Percentiles rank a stretch among this genome's conserved stretches.
These are phyloP conservation scores for Lactifluus hygrophoroides DNA, from an alignment of 768 basidiomycete genomes.

Conservation along the genomic window DNA sequence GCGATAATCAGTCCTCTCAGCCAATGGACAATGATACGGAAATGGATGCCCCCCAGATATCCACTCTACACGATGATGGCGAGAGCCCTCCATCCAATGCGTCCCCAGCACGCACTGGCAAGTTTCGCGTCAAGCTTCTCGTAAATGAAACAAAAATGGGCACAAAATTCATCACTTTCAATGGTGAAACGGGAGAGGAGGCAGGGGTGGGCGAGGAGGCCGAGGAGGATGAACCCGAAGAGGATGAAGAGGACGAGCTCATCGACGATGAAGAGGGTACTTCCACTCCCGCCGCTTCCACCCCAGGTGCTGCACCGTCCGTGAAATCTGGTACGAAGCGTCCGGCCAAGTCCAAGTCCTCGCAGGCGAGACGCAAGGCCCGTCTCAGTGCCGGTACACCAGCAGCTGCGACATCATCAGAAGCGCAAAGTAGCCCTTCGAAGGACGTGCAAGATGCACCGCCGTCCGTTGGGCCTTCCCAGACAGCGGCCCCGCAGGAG, in stretches of 20 bases:
- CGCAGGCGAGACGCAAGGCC: slow-evolving; percentile 19
- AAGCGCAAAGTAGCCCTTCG: neutral
- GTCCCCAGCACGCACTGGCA: slow-evolving; percentile 27
- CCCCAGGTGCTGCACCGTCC: slow-evolving; percentile 24
- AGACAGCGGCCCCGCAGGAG: slow-evolving; percentile 8
- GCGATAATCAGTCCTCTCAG: slow-evolving; percentile 5
- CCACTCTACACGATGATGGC: slow-evolving; percentile 64
- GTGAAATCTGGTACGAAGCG: slow-evolving; percentile 30
- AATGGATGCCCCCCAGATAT: slow-evolving; percentile 80
- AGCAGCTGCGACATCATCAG: neutral
- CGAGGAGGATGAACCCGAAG: slow-evolving; percentile 51
- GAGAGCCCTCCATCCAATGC: slow-evolving; percentile 50
- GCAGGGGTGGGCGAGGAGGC: slow-evolving; percentile 20
- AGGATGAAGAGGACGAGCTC: slow-evolving; percentile 68
- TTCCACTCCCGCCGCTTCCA: slow-evolving; percentile 20
- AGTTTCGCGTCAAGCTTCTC: slow-evolving; percentile 43
- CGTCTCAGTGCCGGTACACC: neutral
- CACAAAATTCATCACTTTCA: slow-evolving; percentile 30
- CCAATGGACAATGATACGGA: slow-evolving; percentile 36
- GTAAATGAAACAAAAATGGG: slow-evolving; percentile 37
- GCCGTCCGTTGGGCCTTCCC: neutral
- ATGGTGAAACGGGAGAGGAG: slow-evolving; percentile 20
- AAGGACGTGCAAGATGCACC: slow-evolving; percentile 4
- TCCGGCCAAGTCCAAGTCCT: slow-evolving; percentile 6
- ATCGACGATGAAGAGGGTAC: slow-evolving; percentile 59